A percentile compares a stretch with the other conserved stretches of the same genome.
These are phyloP conservation scores for Urtica urens DNA, from an alignment of 306 rosid genomes.

Conservation along the genomic window DNA sequence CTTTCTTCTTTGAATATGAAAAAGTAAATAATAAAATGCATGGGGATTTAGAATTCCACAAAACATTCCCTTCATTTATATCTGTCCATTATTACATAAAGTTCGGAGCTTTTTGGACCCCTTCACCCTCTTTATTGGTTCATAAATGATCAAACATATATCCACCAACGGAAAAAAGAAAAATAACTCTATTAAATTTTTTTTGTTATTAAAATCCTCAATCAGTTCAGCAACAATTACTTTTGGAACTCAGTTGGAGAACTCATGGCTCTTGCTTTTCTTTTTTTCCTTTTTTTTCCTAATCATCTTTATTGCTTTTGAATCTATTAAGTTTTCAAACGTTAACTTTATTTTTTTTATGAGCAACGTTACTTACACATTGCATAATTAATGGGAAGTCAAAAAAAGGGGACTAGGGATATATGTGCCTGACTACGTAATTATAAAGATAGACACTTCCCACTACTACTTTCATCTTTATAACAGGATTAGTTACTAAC, in stretches of 20 bases:
- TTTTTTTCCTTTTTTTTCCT: background rate
- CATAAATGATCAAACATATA: conserved; percentile 11
- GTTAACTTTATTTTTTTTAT: background rate
- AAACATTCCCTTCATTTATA: conserved; percentile 16
- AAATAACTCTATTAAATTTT: too few species aligned
- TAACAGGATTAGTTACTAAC: background rate
- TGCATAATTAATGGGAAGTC: background rate
- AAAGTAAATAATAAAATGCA: conserved; percentile 18
- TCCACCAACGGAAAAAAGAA: too few species aligned
- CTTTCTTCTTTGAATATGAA: background rate
- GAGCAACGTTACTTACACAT: background rate
- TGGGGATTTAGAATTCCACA: conserved; percentile 40
- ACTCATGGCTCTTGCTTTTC: conserved; percentile 7
- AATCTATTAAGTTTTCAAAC: background rate
- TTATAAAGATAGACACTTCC: background rate
- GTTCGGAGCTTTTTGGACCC: conserved; percentile 23
- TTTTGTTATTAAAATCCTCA: background rate
- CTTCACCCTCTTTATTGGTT: conserved; percentile 14
- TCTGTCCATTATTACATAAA: conserved; percentile 36
- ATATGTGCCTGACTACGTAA: background rate
- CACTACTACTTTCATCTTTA: background rate
- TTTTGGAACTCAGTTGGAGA: background rate
- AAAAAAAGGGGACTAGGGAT: background rate
- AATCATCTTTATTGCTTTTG: background rate
- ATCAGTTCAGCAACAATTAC: conserved; percentile 6